Conservation (phyloP, 2,329 filamentous ascomycete species). For the Chrysosporium queenslandicum region DNA sequence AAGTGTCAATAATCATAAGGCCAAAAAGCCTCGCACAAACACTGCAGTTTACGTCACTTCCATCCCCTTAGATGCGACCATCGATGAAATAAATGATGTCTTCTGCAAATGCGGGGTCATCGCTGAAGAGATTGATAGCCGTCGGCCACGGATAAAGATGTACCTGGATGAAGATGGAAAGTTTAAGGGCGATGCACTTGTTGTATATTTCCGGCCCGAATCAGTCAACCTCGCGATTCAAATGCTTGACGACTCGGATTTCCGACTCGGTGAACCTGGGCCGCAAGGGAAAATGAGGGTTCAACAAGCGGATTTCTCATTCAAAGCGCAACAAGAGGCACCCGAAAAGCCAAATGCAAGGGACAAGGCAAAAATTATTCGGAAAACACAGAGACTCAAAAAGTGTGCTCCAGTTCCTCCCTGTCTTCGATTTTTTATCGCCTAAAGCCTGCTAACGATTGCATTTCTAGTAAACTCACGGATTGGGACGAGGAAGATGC, state of each 20-base stretch:
- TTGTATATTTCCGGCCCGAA: constrained; percentile 91
- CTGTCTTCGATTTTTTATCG: background rate
- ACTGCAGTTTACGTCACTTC: constrained; percentile 88
- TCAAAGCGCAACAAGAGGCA: constrained; percentile 74
- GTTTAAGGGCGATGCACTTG: constrained; percentile 86
- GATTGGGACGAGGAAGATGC: constrained; percentile 85
- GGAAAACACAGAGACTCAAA: constrained; percentile 80
- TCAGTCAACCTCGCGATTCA: constrained; percentile 62
- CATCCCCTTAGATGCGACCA: constrained; percentile 66
- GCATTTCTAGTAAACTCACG: constrained; percentile 61
- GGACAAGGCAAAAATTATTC: constrained; percentile 83
- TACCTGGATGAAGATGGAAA: constrained; percentile 71
- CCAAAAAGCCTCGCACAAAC: constrained; percentile 52
- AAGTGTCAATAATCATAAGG: constrained; percentile 27
- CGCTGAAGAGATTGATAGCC: constrained; percentile 84
- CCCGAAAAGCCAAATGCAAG: constrained; percentile 45
- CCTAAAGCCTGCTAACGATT: background rate
- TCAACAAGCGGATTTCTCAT: constrained; percentile 75
- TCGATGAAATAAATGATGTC: constrained; percentile 68
- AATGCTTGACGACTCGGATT: constrained; percentile 51
- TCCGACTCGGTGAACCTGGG: constrained; percentile 53
- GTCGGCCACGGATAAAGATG: constrained; percentile 81
- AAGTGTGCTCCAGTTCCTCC: constrained; percentile 33
- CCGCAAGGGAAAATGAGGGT: constrained; percentile 61
- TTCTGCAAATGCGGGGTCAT: constrained; percentile 90